Base-by-base conservation (phyloP, 805 yeast genomes). In the Yarrowia alimentaria region DNA sequence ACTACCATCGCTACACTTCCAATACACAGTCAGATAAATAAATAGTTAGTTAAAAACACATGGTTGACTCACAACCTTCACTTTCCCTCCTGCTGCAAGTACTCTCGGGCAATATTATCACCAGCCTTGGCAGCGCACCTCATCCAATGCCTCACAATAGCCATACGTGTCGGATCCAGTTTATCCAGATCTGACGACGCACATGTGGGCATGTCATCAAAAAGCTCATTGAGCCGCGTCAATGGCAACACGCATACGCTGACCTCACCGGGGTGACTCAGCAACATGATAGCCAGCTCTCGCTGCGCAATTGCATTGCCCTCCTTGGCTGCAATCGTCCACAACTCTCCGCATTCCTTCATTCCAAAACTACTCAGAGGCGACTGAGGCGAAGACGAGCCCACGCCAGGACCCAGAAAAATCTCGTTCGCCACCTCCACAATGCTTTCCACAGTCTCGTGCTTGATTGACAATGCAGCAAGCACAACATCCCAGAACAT, bases 401-500 rank as follows among this genome's bases (percentile, higher is more conserved):
- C 12, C 43, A 47, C 10, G 53, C 13, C 16, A n/a, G 47, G 30
- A 18, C 37, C 49, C 53, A 59, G 63, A 48, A 61, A 60, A 7
- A 61, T 53, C 47, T 61, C 63, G 13, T 53, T 40, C 3, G 63
- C 61, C 3, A 55, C 17, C 18, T 56, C 58, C 5, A 54, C 59
- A 12, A 60, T 40, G 18, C 56, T 16, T 9, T 53, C 52, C 20
- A 61, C 40, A 3, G 54, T 50, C 38, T 61, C 64, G 26, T 59
- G 61, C 52, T 61, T 61, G 47, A 60, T 34, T 5, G 64, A 60
- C 14, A 57, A 47, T 5, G 69, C 68, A 3, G 68, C 69, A 26
- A 63, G 59, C 25, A 63, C 58, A 13, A 66, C 68, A 37, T 67
- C 69, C 61, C 67, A 63, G 38, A 67, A 67, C n/a, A 66, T 66